phyloP scores from a whole-genome alignment of 768 basidiomycete species.

The Phaeotremella skinneri region DNA sequence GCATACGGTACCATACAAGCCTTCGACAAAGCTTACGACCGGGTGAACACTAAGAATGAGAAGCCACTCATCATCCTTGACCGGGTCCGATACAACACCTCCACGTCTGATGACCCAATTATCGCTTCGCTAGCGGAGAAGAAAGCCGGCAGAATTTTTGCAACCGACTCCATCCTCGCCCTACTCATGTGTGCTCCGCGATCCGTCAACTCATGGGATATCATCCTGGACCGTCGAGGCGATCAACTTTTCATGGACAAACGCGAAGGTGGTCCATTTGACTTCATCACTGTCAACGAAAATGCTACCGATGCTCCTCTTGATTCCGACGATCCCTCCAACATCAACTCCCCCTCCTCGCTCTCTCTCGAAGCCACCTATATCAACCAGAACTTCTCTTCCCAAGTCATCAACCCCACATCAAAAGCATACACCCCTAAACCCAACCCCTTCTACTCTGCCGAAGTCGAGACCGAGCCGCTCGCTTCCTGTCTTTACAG shows the following conservation, averaged over 20 bases:
- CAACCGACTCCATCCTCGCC: slow-evolving; percentile 91
- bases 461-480: slow-evolving; percentile 88
- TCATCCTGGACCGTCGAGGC: slow-evolving; percentile 89
- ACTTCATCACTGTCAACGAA: slow-evolving; percentile 97
- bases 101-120: slow-evolving; percentile 95
- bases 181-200: slow-evolving; percentile 94
- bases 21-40: slow-evolving; percentile 93
- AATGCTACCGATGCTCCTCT: slow-evolving; percentile 88
- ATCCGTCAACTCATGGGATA: slow-evolving; percentile 98
- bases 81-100: slow-evolving; percentile 93
- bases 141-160: slow-evolving; percentile 75
- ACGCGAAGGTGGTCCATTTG: slow-evolving; percentile 84
- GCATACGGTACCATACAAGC: slow-evolving; percentile 83
- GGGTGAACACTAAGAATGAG: slow-evolving; percentile 89
- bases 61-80: slow-evolving; percentile 86
- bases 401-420: slow-evolving; percentile 84
- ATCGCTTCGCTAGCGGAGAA: slow-evolving; percentile 76
- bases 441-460: slow-evolving; percentile 88
- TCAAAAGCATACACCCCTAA: slow-evolving; percentile 71
- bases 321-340: slow-evolving; percentile 65
- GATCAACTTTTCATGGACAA: slow-evolving; percentile 95
- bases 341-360: slow-evolving; percentile 89
- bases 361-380: slow-evolving; percentile 96
- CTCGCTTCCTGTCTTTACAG: slow-evolving; percentile 94
- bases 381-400: slow-evolving; percentile 97